Evolutionary conservation across 2,329 filamentous ascomycete genomes (phyloP).

Genomic region (Fusarium austroafricanum): DNA sequence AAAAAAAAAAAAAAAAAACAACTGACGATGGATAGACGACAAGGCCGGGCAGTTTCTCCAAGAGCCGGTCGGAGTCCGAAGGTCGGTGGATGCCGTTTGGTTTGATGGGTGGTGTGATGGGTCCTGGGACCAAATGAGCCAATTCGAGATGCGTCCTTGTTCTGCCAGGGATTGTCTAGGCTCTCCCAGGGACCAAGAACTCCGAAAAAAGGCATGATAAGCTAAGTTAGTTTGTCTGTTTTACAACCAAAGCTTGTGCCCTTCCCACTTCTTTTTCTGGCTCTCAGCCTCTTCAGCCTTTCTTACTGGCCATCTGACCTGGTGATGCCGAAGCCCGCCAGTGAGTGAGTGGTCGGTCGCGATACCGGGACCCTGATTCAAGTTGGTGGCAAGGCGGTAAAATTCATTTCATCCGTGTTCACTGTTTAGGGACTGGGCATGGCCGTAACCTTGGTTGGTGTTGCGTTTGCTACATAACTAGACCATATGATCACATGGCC

Average conservation of each 20-base stretch:
- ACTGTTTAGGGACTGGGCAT: constrained; percentile 16
- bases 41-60: constrained; percentile 18
- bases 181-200: constrained; percentile 3
- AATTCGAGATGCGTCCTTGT: constrained; percentile 43
- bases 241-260: constrained; percentile 31
- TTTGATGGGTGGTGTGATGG: constrained; percentile 45
- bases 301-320: constrained; percentile 42
- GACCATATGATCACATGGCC: no score
- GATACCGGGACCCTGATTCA: constrained; percentile 37
- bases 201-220: constrained; percentile 37
- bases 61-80: constrained; percentile 47
- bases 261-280: constrained; percentile 27
- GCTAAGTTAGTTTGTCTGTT: constrained; percentile 40
- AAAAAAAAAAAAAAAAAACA: no score
- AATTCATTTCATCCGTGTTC: constrained; percentile 12
- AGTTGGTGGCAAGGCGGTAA: constrained; percentile 25
- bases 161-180: constrained; percentile 33
- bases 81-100: constrained; percentile 39
- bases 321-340: constrained; percentile 39
- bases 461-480: no score
- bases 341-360: not conserved
- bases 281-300: constrained; percentile 6
- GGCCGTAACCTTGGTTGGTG: no score
- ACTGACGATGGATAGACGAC: constrained; percentile 37
- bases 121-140: constrained; percentile 41